A percentile compares a stretch with the other conserved stretches of the same genome.
Conservation (phyloP, 352 stramenopile species). For the Phytophthora hybrid region DNA sequence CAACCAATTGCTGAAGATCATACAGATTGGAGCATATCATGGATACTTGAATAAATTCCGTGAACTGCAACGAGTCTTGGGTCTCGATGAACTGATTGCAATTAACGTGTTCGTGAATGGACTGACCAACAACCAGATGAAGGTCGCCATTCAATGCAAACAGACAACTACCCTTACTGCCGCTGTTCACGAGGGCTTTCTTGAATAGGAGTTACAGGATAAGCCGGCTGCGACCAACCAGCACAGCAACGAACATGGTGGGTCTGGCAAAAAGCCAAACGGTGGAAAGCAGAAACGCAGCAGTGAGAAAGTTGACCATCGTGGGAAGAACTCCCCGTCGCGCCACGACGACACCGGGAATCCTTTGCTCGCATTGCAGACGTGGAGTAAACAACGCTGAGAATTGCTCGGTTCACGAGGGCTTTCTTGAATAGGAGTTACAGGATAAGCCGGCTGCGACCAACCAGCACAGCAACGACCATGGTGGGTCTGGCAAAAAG, state of each 20-base stretch:
- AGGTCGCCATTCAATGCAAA: constrained; percentile 19
- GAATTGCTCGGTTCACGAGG: no score
- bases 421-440: constrained; percentile 14
- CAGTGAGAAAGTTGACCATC: not conserved
- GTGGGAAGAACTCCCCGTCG: not conserved
- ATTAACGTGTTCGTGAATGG: constrained; percentile 13
- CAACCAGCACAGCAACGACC: no score
- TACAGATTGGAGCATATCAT: constrained; percentile 9
- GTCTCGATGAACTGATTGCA: not conserved
- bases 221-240: constrained; percentile 1
- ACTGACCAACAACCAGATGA: not conserved
- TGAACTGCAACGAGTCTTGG: constrained; percentile 11
- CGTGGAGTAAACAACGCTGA: no score
- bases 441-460: constrained; percentile 9
- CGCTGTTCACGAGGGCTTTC: constrained; percentile 17
- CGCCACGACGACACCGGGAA: no score
- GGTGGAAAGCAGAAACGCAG: constrained; percentile 1
- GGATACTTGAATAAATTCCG: constrained; percentile 13
- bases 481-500: not conserved
- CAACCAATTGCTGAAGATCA: no score
- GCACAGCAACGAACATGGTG: no score
- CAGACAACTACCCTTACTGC: constrained; percentile 5
- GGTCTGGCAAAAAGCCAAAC: not conserved
- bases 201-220: constrained; percentile 14
- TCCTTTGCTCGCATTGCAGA: no score